A percentile compares a stretch with the other conserved stretches of the same genome.
phyloP scores from a whole-genome alignment of 805 yeast species.

The Phaffomyces opuntiae region DNA sequence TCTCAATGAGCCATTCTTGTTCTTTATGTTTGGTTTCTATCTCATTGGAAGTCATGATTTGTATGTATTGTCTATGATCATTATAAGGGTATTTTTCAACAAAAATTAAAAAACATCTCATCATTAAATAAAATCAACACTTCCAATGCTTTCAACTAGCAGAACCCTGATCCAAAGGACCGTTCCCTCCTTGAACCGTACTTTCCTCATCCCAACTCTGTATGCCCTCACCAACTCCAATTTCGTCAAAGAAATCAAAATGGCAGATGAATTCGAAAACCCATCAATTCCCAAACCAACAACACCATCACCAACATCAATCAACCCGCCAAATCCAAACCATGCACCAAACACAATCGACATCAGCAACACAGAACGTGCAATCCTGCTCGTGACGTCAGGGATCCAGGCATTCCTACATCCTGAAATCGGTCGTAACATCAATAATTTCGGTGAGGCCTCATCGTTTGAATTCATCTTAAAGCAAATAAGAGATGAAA shows the following conservation, averaged over 20 bases:
- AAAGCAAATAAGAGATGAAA: slow-evolving; percentile 51
- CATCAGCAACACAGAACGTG: slow-evolving; percentile 53
- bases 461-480: slow-evolving; percentile 73
- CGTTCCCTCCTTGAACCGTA: slow-evolving; percentile 17
- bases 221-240: slow-evolving; percentile 17
- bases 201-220: slow-evolving; percentile 12
- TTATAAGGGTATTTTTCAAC: neutral
- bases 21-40: slow-evolving; percentile 20
- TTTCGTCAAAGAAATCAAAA: slow-evolving; percentile 36
- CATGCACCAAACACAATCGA: slow-evolving; percentile 71
- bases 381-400: slow-evolving; percentile 59
- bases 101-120: neutral
- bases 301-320: slow-evolving; percentile 1
- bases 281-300: neutral
- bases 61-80: too few relatives aligned
- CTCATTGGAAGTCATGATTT: slow-evolving; percentile 6
- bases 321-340: slow-evolving; percentile 17
- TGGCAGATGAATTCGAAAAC: slow-evolving; percentile 55
- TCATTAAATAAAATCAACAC: neutral
- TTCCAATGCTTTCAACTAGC: neutral
- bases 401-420: slow-evolving; percentile 72
- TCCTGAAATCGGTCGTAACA: slow-evolving; percentile 69
- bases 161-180: neutral
- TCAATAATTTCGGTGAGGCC: slow-evolving; percentile 84
- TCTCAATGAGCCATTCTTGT: slow-evolving; percentile 40